A percentile compares a stretch with the other conserved stretches of the same genome.
These are phyloP conservation scores for Cupressus sempervirens DNA, from an alignment of 75 land plant species.

Conservation along the genomic window DNA sequence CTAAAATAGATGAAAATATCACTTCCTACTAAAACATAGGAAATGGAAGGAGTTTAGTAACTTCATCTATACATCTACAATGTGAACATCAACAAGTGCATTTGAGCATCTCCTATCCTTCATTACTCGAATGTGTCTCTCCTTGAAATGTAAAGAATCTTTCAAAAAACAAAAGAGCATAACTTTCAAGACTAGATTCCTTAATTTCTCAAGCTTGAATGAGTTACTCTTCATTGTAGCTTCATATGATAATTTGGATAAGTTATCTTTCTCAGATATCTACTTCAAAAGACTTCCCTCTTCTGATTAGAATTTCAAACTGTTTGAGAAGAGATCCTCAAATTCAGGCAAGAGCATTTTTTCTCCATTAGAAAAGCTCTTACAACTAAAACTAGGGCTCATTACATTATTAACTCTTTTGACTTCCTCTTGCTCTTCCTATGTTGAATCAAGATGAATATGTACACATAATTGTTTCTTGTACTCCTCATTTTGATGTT, in stretches of 20 bases:
- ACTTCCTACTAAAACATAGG: no score
- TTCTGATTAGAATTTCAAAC: slow-evolving; percentile 39
- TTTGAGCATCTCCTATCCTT: no score
- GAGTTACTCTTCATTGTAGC: slow-evolving; percentile 51
- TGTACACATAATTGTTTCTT: slow-evolving; percentile 23
- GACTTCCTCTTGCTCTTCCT: slow-evolving; percentile 65
- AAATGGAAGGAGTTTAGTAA: no score
- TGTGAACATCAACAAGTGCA: no score
- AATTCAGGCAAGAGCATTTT: slow-evolving; percentile 75
- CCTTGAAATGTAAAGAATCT: no score
- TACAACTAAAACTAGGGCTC: slow-evolving; percentile 32
- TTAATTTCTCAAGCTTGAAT: slow-evolving; percentile 56
- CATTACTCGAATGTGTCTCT: no score
- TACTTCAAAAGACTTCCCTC: slow-evolving; percentile 23
- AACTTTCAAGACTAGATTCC: slow-evolving; percentile 57
- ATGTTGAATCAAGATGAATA: slow-evolving; percentile 17
- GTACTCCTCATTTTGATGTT: slow-evolving; percentile 15
- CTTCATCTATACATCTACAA: no score
- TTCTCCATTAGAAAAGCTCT: slow-evolving; percentile 28
- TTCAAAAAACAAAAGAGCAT: no score
- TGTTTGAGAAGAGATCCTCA: slow-evolving; percentile 68
- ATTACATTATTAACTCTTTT: slow-evolving; percentile 58
- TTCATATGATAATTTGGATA: slow-evolving; percentile 24
- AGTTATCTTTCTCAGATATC: slow-evolving; percentile 27
- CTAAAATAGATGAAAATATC: no score